These are phyloP conservation scores for Leptodermis oblonga DNA, from an alignment of 257 asterid genomes.

Conservation along the genomic window DNA sequence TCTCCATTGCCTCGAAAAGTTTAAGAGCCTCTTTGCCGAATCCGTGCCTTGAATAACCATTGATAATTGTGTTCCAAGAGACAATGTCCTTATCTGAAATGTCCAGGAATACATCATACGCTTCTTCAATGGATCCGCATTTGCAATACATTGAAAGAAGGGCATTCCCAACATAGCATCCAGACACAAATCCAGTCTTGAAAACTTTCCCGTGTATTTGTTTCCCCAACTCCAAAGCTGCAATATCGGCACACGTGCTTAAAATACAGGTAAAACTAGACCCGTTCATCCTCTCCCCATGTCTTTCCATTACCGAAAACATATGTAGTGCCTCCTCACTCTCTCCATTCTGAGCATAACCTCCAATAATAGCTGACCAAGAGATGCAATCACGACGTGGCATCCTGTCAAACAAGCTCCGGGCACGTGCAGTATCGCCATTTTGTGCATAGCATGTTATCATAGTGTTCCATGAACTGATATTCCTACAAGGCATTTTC, in stretches of 20 bases:
- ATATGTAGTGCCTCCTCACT: conserved; percentile 58
- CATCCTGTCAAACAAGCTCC: conserved; percentile 64
- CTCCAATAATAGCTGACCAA: conserved; percentile 93
- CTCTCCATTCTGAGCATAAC: conserved; percentile 69
- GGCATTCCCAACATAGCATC: conserved; percentile 81
- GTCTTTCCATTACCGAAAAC: conserved; percentile 59
- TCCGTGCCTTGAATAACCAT: conserved; percentile 91
- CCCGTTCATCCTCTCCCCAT: conserved; percentile 59
- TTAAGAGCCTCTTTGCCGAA: conserved; percentile 68
- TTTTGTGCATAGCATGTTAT: conserved; percentile 81
- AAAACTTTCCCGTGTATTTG: conserved; percentile 68
- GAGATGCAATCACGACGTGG: conserved; percentile 77
- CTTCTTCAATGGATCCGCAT: conserved; percentile 89
- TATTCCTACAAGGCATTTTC: conserved; percentile 68
- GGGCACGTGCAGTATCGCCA: conserved; percentile 56
- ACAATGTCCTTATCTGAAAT: conserved; percentile 69
- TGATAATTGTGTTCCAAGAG: conserved; percentile 90
- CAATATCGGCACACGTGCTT: conserved; percentile 84
- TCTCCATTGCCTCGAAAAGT: conserved; percentile 62
- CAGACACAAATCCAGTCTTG: conserved; percentile 77
- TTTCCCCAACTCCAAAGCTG: conserved; percentile 86
- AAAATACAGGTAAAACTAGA: conserved; percentile 61
- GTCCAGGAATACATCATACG: conserved; percentile 47
- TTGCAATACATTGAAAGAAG: conserved; percentile 91
- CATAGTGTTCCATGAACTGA: conserved; percentile 93